Conservation (phyloP, 306 rosid genomes). For the Pachyrhizus erosus region DNA sequence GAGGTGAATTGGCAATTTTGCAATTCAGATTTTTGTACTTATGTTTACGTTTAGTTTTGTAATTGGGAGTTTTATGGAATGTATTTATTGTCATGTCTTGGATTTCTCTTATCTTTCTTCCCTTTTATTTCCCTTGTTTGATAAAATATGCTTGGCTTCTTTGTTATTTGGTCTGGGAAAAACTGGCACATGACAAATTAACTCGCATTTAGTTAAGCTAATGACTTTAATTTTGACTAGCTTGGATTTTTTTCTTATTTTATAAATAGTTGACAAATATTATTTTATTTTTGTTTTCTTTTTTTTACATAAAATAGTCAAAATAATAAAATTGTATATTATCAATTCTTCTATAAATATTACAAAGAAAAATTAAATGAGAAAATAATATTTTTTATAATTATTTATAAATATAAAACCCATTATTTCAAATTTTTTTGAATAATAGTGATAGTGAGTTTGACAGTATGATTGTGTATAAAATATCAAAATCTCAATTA, state of each 20-base stretch:
- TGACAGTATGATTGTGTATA: too few species aligned
- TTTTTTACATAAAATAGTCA: neutral
- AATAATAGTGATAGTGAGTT: too few species aligned
- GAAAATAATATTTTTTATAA: neutral
- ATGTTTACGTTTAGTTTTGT: conserved; percentile 24
- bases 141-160: neutral
- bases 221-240: neutral
- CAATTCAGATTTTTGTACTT: neutral
- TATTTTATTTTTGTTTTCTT: neutral
- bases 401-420: neutral
- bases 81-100: neutral
- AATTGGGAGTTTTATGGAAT: conserved; percentile 25
- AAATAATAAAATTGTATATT: neutral
- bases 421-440: too few species aligned
- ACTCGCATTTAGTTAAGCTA: neutral
- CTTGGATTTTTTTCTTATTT: neutral
- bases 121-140: neutral
- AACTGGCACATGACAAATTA: neutral
- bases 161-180: neutral
- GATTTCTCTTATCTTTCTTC: neutral
- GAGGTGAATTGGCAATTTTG: neutral
- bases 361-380: neutral
- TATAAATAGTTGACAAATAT: neutral
- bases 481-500: too few species aligned
- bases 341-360: neutral